Percentiles rank a stretch among this genome's conserved stretches.
Conservation (phyloP, 1,284 basidiomycete species). For the Trichosporon inkin region DNA sequence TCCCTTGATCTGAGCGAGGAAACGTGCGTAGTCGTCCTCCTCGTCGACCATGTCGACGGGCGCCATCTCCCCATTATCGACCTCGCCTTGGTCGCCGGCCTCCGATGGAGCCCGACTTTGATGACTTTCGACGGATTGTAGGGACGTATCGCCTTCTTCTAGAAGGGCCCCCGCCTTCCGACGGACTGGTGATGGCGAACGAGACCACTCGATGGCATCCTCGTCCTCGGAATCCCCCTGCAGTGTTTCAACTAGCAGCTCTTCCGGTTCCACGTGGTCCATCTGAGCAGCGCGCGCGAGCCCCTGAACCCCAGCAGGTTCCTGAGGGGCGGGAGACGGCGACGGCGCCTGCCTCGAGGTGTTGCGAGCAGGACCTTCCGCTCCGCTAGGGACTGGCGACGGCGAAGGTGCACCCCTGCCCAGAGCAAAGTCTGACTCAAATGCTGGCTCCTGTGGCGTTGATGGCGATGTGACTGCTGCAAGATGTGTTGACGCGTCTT, state of each 20-base stretch:
- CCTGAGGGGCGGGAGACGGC: neutral
- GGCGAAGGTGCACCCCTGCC: neutral
- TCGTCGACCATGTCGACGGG: constrained; percentile 65
- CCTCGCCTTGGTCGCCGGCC: constrained; percentile 22
- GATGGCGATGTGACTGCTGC: too few species aligned
- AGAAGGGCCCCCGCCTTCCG: neutral
- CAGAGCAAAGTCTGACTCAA: too few species aligned
- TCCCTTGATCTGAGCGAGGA: constrained; percentile 84
- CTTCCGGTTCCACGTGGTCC: neutral
- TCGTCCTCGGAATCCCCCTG: constrained; percentile 31
- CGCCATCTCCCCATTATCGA: constrained; percentile 59
- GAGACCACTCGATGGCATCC: constrained; percentile 44
- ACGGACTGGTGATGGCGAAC: constrained; percentile 40
- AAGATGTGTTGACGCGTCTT: neutral
- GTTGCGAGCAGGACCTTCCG: neutral
- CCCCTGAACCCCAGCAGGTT: neutral
- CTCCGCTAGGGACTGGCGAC: neutral
- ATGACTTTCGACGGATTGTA: constrained; percentile 1
- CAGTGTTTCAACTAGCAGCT: neutral
- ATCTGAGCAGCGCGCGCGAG: neutral
- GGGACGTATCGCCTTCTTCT: neutral
- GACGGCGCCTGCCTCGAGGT: neutral
- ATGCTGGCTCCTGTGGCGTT: too few species aligned
- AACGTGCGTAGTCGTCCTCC: constrained; percentile 84
- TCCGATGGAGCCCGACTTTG: constrained; percentile 8